A percentile compares a stretch with the other conserved stretches of the same genome.
These are phyloP conservation scores for Guyanaporus albipodus DNA, from an alignment of 768 basidiomycete species.

Conservation along the genomic window DNA sequence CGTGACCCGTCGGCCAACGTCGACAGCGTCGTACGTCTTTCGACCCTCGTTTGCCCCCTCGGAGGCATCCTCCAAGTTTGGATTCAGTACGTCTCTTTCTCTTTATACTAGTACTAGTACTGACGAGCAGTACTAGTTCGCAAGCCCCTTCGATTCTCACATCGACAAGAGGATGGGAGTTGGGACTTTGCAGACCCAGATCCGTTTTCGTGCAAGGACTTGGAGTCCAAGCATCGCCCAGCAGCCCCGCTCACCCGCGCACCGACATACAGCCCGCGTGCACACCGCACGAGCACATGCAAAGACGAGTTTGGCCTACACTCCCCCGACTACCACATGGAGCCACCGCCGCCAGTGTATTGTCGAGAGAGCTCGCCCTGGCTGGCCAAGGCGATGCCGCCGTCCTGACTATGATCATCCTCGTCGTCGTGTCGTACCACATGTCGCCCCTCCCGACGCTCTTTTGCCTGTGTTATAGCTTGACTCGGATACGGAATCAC, in stretches of 20 bases:
- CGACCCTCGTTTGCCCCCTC: conserved; percentile 24
- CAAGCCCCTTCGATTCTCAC: conserved; percentile 24
- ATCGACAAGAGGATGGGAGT: conserved; percentile 15
- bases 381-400: too few species aligned
- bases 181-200: conserved; percentile 34
- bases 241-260: conserved; percentile 9
- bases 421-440: too few species aligned
- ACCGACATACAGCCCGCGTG: conserved; percentile 7
- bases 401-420: too few species aligned
- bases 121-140: conserved; percentile 10
- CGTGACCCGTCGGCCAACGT: neutral
- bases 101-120: neutral
- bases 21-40: conserved; percentile 9
- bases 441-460: too few species aligned
- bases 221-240: conserved; percentile 10
- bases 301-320: conserved; percentile 20
- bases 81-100: conserved; percentile 18
- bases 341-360: conserved; percentile 28
- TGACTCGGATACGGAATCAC: conserved; percentile 1
- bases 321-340: conserved; percentile 14
- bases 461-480: neutral
- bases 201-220: conserved; percentile 5
- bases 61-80: conserved; percentile 27
- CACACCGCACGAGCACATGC: conserved; percentile 12
- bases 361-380: conserved; percentile 10